phyloP scores from a whole-genome alignment of 352 stramenopile species.

The Globisporangium nodosum region DNA sequence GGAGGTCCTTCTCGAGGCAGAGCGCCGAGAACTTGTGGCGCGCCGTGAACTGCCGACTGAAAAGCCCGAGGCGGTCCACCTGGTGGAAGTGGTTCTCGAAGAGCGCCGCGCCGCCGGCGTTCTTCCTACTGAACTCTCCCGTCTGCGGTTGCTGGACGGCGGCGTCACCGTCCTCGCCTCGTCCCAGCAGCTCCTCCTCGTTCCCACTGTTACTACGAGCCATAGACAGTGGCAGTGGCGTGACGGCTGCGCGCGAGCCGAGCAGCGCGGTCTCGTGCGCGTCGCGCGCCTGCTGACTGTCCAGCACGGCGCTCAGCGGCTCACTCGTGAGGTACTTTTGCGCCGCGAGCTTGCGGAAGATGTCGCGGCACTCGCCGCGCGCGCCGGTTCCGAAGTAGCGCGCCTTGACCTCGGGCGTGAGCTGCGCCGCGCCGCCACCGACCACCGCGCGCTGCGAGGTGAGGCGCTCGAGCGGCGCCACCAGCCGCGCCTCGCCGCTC shows the following conservation, averaged over 20 bases:
- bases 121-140: background rate
- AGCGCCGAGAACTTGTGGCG: slow-evolving; percentile 71
- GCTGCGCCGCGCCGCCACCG: background rate
- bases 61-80: slow-evolving; percentile 24
- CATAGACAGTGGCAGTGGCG: background rate
- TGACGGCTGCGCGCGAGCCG: slow-evolving; percentile 1
- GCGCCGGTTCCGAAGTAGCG: slow-evolving; percentile 60
- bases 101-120: slow-evolving; percentile 3
- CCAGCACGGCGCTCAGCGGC: slow-evolving; percentile 50
- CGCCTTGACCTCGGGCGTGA: slow-evolving; percentile 50
- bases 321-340: slow-evolving; percentile 58
- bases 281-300: slow-evolving; percentile 24
- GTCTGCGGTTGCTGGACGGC: background rate
- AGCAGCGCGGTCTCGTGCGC: slow-evolving; percentile 15
- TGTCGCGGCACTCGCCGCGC: slow-evolving; percentile 46
- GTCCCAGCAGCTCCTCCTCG: background rate
- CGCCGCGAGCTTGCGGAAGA: slow-evolving; percentile 61
- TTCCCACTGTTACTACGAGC: background rate
- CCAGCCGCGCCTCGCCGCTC: slow-evolving; percentile 21
- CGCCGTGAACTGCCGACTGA: slow-evolving; percentile 55
- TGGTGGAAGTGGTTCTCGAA: slow-evolving; percentile 19
- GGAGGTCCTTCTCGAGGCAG: slow-evolving; percentile 69
- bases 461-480: slow-evolving; percentile 17
- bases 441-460: slow-evolving; percentile 26
- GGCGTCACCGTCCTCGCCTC: background rate